Evolutionary conservation across 139 green algal species (phyloP), one percentile per base, ranked within the genome.

Genomic region (Chlamydomonas eustigma): DNA sequence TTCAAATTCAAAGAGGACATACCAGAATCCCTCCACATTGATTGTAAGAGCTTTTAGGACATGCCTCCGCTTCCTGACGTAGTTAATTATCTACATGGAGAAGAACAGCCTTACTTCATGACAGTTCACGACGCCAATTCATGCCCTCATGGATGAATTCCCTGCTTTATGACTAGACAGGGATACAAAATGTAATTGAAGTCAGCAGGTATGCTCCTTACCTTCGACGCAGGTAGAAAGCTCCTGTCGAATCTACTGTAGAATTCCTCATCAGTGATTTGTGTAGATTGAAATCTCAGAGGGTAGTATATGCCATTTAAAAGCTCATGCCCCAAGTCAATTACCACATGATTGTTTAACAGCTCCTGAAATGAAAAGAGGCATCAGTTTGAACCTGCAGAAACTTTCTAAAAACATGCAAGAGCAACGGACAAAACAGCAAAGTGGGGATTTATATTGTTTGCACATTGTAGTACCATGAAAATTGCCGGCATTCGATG

Each of bases 271-370:
- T n/a, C n/a, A n/a, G n/a, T n/a, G n/a, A n/a, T n/a, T n/a, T n/a
- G 52, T 28, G 4, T 28, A 33, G 8, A 35, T 28, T 68, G 52
- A 31, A 35, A 68, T 28, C 22, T 68, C 52, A 68, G 52, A 6
- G 52, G 52, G 4, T 31, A 68, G 52, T 33, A 68, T 28, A 68
- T 31, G 52, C 52, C 52, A 31, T 68, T 68, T 4, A 68, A 28
- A 25, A 68, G 52, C 52, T 68, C 52, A 68, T 68, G 52, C n/a
- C 52, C 52, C 32, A 68, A 68, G 52, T 68, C 52, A 25, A 68
- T 4, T 28, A 68, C 52, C 8, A 68, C 52, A 31, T 68, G 52
- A 4, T 31, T 25, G 52, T 68, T 35, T 28, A 68, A 6, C 52
- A 68, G 18, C 18, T 68, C 52, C 52, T 68, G 52, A 4, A 28